Conservation (phyloP, 169 alveolate species). For the Cryptosporidium sp. region DNA sequence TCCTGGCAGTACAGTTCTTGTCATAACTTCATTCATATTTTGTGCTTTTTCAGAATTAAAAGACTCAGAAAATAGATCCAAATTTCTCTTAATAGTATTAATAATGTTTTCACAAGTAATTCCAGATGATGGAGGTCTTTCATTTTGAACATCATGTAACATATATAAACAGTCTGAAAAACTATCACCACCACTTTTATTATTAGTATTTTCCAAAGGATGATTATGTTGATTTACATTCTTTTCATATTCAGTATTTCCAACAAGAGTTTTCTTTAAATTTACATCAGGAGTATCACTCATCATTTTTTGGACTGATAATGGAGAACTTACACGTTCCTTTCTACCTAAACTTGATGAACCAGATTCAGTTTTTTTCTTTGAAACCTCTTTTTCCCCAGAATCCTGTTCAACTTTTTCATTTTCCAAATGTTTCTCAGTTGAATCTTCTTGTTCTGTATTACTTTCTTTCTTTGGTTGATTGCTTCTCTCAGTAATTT, state of each 20-base stretch:
- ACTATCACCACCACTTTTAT: neutral
- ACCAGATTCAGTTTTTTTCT: neutral
- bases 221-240: constrained; percentile 36
- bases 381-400: neutral
- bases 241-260: constrained; percentile 34
- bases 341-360: constrained; percentile 15
- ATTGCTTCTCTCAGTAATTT: constrained; percentile 15
- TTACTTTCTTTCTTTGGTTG: neutral
- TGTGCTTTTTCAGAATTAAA: neutral
- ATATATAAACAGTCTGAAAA: constrained; percentile 18
- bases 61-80: constrained; percentile 5
- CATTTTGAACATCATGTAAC: constrained; percentile 56
- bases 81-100: constrained; percentile 11
- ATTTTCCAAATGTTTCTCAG: neutral
- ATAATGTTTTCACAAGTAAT: constrained; percentile 52
- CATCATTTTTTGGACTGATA: constrained; percentile 9
- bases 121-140: constrained; percentile 50
- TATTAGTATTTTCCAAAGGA: constrained; percentile 1
- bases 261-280: constrained; percentile 47
- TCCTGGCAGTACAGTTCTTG: constrained; percentile 72
- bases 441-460: neutral
- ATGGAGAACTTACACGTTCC: constrained; percentile 33
- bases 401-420: neutral
- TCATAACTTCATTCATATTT: constrained; percentile 32
- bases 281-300: neutral